These are phyloP conservation scores for Fibroporia radiculosa DNA, from an alignment of 768 basidiomycete genomes.

Conservation along the genomic window DNA sequence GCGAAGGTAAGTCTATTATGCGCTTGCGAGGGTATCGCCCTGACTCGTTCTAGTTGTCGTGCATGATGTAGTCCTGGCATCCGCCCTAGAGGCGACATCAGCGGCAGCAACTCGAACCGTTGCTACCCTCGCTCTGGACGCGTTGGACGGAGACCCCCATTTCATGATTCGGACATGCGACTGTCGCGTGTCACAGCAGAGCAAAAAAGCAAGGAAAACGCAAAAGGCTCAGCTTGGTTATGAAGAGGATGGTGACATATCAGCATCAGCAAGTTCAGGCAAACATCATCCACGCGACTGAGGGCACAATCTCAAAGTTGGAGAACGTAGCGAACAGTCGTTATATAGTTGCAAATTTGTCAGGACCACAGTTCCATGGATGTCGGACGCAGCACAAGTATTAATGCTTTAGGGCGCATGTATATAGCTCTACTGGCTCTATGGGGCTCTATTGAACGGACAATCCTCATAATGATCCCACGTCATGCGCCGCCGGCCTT, in stretches of 20 bases:
- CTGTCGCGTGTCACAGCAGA: constrained; percentile 38
- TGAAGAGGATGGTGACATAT: neutral
- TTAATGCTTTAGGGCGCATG: neutral
- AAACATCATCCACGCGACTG: too few species aligned
- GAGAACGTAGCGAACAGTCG: too few species aligned
- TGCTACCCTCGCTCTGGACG: constrained; percentile 60
- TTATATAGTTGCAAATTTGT: too few species aligned
- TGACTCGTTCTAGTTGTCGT: constrained; percentile 43
- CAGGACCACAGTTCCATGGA: too few species aligned
- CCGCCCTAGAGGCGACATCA: constrained; percentile 42
- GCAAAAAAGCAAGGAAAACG: constrained; percentile 32
- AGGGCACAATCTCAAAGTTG: too few species aligned
- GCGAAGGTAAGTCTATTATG: constrained; percentile 38
- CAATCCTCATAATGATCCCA: neutral
- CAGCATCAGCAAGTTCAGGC: too few species aligned
- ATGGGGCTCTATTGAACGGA: constrained; percentile 1
- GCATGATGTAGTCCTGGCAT: constrained; percentile 58
- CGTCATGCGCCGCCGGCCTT: constrained; percentile 11
- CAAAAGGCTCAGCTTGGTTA: constrained; percentile 6
- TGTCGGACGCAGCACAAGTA: neutral
- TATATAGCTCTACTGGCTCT: constrained; percentile 3
- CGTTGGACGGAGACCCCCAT: constrained; percentile 53
- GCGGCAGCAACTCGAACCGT: constrained; percentile 52
- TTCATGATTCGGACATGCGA: constrained; percentile 62
- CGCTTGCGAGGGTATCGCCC: neutral